Evolutionary conservation across 2,329 filamentous ascomycete species (phyloP).

Genomic region (Lachnellula cervina): DNA sequence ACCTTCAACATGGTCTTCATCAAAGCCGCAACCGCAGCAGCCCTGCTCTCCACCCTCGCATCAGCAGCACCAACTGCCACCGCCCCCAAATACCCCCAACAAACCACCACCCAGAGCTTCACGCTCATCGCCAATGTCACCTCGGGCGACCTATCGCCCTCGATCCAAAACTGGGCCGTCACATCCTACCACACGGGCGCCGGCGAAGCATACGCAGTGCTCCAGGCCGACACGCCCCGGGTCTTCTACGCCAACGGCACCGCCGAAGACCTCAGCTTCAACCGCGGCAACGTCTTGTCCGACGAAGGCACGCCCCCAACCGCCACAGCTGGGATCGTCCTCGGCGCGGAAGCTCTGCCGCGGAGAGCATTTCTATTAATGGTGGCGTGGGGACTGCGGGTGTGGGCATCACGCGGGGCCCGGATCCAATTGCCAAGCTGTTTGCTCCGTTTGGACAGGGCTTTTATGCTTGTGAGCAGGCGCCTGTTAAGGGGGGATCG

Average conservation of each 20-base stretch:
- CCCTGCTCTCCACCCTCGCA: constrained; percentile 10
- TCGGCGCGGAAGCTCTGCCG: constrained; percentile 20
- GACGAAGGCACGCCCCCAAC: constrained; percentile 36
- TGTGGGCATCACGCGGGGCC: constrained; percentile 33
- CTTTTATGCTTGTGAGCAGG: constrained; percentile 41
- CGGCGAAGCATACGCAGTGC: constrained; percentile 36
- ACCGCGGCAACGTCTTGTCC: constrained; percentile 35
- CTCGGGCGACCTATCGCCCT: constrained; percentile 36
- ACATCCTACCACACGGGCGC: constrained; percentile 41
- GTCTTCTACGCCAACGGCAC: constrained; percentile 50
- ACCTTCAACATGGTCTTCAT: constrained; percentile 1
- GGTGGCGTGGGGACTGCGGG: constrained; percentile 35
- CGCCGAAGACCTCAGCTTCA: constrained; percentile 30
- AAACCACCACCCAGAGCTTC: constrained; percentile 28
- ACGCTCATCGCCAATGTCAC: constrained; percentile 43
- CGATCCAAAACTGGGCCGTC: constrained; percentile 39
- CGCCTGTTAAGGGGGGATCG: constrained; percentile 38
- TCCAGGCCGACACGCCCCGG: constrained; percentile 26
- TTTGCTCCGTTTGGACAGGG: constrained; percentile 28
- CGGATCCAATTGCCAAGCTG: constrained; percentile 32
- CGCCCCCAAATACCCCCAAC: constrained; percentile 13
- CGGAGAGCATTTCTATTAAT: constrained; percentile 33
- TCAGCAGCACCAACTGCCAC: constrained; percentile 13
- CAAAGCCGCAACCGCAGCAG: constrained; percentile 5
- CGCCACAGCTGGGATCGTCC: constrained; percentile 36